Evolutionary conservation across 2,329 filamentous ascomycete genomes (phyloP).

Genomic region (Mycogone perniciosa): DNA sequence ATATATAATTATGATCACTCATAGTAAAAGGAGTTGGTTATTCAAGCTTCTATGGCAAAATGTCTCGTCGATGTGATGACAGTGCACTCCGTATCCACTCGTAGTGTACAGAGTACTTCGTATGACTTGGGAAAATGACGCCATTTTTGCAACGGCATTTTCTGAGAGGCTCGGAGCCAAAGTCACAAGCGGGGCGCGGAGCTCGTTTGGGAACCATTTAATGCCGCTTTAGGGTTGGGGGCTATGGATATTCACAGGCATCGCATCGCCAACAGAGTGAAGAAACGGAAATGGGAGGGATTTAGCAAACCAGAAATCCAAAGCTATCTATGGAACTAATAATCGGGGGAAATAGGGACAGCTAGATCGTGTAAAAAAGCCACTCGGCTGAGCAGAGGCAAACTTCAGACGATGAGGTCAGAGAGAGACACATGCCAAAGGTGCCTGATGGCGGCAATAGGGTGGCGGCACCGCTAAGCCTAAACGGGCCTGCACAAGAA

Average conservation of each 20-base stretch:
- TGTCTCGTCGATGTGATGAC: not conserved
- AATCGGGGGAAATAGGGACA: too few relatives aligned
- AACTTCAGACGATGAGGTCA: too few relatives aligned
- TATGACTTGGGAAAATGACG: not conserved
- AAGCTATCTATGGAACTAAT: too few relatives aligned
- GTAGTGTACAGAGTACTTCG: not conserved
- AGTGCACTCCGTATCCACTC: too few relatives aligned
- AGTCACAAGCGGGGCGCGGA: not conserved
- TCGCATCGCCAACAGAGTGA: too few relatives aligned
- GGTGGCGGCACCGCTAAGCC: not conserved
- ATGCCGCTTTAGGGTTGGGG: not conserved
- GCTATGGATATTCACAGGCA: not conserved
- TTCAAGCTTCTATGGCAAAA: not conserved
- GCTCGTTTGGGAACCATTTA: not conserved
- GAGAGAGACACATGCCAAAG: not conserved
- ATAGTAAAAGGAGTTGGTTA: not conserved
- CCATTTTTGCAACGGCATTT: not conserved
- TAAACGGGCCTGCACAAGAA: not conserved
- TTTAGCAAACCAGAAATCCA: not conserved
- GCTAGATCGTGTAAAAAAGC: too few relatives aligned
- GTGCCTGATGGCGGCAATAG: not conserved
- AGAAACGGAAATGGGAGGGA: not conserved
- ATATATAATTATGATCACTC: too few relatives aligned
- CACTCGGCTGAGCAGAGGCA: too few relatives aligned
- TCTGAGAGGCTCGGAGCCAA: not conserved